A percentile compares a stretch with the other conserved stretches of the same genome.
phyloP scores from a whole-genome alignment of 2,329 filamentous ascomycete genomes.

The Zymoseptoria crescenta region DNA sequence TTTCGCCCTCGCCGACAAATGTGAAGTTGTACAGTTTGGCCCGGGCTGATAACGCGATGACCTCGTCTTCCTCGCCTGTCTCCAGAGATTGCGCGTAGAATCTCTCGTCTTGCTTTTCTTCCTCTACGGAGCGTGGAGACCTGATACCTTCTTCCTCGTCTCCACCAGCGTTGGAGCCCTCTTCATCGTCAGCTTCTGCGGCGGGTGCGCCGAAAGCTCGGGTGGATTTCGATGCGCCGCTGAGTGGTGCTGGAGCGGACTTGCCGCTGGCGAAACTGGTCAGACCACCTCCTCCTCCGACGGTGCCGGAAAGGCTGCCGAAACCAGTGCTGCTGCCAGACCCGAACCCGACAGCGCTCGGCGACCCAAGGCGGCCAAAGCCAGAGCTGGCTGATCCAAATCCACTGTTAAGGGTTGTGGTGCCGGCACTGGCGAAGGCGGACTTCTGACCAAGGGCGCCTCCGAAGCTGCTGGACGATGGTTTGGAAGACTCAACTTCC shows the following conservation, averaged over 20 bases:
- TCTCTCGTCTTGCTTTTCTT: slow-evolving; percentile 58
- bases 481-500: slow-evolving; percentile 19
- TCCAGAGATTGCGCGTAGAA: slow-evolving; percentile 60
- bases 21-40: slow-evolving; percentile 80
- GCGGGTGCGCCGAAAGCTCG: slow-evolving; percentile 73
- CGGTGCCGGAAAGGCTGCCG: slow-evolving; percentile 32
- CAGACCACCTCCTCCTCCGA: slow-evolving; percentile 37
- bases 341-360: slow-evolving; percentile 18
- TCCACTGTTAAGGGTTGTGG: slow-evolving; percentile 17
- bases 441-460: slow-evolving; percentile 31
- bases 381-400: slow-evolving; percentile 28
- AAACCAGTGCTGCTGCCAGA: slow-evolving; percentile 21
- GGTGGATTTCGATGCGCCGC: slow-evolving; percentile 45
- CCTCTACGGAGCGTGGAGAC: slow-evolving; percentile 42
- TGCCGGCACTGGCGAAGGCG: slow-evolving; percentile 21
- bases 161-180: slow-evolving; percentile 40
- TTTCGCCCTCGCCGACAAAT: slow-evolving; percentile 39
- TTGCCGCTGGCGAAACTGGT: slow-evolving; percentile 55
- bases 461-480: slow-evolving; percentile 27
- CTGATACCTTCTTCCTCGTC: slow-evolving; percentile 35
- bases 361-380: slow-evolving; percentile 25
- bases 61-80: slow-evolving; percentile 80
- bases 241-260: slow-evolving; percentile 40
- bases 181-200: slow-evolving; percentile 43
- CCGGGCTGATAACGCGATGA: slow-evolving; percentile 64